Percentiles rank a stretch among this genome's conserved stretches.
These are phyloP conservation scores for Parathielavia appendiculata DNA, from an alignment of 495 filamentous ascomycete genomes.

Conservation along the genomic window DNA sequence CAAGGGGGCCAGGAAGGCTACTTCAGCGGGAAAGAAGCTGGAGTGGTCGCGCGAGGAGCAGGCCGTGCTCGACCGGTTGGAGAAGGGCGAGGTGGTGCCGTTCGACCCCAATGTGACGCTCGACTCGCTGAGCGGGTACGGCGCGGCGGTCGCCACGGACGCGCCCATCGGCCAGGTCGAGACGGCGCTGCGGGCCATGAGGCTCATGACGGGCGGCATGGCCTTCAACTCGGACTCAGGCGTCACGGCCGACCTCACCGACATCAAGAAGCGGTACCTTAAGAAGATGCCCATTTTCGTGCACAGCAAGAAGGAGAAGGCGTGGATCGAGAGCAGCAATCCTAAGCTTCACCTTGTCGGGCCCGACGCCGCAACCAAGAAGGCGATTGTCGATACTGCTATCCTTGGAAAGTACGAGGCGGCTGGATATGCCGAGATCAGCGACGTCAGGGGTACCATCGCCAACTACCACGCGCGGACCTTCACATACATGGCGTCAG, in stretches of 20 bases:
- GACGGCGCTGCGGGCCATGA: constrained; percentile 29
- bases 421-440: constrained; percentile 26
- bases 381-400: constrained; percentile 35
- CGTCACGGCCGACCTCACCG: constrained; percentile 23
- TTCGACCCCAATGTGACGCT: constrained; percentile 25
- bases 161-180: constrained; percentile 24
- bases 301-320: constrained; percentile 32
- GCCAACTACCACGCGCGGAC: constrained; percentile 32
- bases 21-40: constrained; percentile 9
- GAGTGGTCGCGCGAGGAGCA: constrained; percentile 20
- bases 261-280: constrained; percentile 13
- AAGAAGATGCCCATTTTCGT: constrained; percentile 32
- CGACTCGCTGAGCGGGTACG: constrained; percentile 29
- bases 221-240: constrained; percentile 27
- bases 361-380: constrained; percentile 30
- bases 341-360: constrained; percentile 15
- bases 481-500: constrained; percentile 20
- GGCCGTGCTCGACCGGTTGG: constrained; percentile 21
- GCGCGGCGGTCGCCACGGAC: constrained; percentile 30
- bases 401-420: constrained; percentile 40
- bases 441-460: constrained; percentile 33
- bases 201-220: constrained; percentile 28
- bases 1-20: not conserved
- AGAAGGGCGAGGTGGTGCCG: constrained; percentile 28
- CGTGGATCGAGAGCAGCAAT: constrained; percentile 29